phyloP scores from a whole-genome alignment of 1,284 basidiomycete species.

The Cutaneotrichosporon arboriforme region DNA sequence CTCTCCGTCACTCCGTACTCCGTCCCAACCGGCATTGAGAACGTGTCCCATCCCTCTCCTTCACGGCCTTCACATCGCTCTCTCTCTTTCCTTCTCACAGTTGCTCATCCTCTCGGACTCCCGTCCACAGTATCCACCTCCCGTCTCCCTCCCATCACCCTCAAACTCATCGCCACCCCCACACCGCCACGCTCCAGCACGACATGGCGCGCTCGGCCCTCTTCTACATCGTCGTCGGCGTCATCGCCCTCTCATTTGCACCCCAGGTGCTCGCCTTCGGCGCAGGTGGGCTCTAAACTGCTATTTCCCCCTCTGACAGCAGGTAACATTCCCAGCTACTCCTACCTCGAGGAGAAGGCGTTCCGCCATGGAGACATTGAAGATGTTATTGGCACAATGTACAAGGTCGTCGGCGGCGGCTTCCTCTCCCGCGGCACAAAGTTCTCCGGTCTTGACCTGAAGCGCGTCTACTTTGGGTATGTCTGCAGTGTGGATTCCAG shows the following conservation, averaged over 20 bases:
- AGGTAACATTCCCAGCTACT: conserved; percentile 47
- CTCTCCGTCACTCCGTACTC: no score
- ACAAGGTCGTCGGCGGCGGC: conserved; percentile 60
- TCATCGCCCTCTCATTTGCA: conserved; percentile 41
- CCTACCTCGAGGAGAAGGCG: conserved; percentile 56
- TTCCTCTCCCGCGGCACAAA: conserved; percentile 65
- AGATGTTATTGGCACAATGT: conserved; percentile 44
- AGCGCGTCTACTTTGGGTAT: conserved; percentile 46
- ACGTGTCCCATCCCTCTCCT: not conserved
- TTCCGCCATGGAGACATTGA: conserved; percentile 84
- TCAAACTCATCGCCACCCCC: not conserved
- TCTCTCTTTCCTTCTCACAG: not conserved
- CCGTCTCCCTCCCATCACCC: not conserved
- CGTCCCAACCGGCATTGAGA: not conserved
- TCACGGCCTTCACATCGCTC: not conserved
- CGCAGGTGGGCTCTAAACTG: conserved; percentile 27
- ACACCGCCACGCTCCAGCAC: not conserved
- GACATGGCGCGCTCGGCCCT: conserved; percentile 31
- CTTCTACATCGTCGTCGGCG: conserved; percentile 31
- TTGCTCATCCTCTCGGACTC: not conserved
- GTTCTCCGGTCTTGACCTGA: conserved; percentile 53
- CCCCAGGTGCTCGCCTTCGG: conserved; percentile 43
- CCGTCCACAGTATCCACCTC: not conserved
- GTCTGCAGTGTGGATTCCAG: no score
- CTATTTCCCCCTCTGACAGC: not conserved